These are phyloP conservation scores for Anthracocystis panici-leucophaei DNA, from an alignment of 1,284 basidiomycete genomes.

Conservation along the genomic window DNA sequence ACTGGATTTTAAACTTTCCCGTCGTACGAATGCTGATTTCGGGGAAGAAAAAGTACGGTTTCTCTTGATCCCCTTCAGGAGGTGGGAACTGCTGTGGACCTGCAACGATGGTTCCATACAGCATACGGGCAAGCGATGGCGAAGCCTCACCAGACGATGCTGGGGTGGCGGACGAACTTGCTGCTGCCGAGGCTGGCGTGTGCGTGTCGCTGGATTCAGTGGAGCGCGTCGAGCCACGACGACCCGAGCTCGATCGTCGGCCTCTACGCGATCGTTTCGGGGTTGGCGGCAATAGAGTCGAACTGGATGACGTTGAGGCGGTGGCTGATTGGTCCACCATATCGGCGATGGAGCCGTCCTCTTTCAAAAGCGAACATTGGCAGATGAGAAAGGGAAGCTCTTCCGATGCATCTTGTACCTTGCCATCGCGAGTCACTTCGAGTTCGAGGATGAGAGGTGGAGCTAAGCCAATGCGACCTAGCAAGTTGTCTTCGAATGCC, in stretches of 20 bases:
- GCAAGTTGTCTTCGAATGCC: slow-evolving; percentile 53
- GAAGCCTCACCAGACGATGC: slow-evolving; percentile 1
- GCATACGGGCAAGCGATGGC: slow-evolving; percentile 35
- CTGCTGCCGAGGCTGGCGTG: neutral
- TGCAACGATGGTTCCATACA: slow-evolving; percentile 55
- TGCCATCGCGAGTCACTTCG: slow-evolving; percentile 27
- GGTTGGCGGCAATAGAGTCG: slow-evolving; percentile 11
- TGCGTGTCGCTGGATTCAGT: slow-evolving; percentile 9
- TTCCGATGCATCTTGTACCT: slow-evolving; percentile 14
- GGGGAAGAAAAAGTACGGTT: slow-evolving; percentile 55
- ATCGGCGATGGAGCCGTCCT: slow-evolving; percentile 37
- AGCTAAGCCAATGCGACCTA: slow-evolving; percentile 51
- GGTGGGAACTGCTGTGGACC: slow-evolving; percentile 31
- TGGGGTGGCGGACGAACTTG: neutral
- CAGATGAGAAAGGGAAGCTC: slow-evolving; percentile 56
- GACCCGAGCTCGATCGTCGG: slow-evolving; percentile 22
- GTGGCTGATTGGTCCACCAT: slow-evolving; percentile 20
- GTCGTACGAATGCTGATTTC: slow-evolving; percentile 53
- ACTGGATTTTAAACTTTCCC: slow-evolving; percentile 48
- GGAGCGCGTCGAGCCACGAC: slow-evolving; percentile 5
- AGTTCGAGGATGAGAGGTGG: slow-evolving; percentile 56
- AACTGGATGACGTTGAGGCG: neutral
- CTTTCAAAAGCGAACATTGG: slow-evolving; percentile 48
- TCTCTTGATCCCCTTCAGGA: slow-evolving; percentile 11
- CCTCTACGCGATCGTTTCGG: slow-evolving; percentile 13